Conservation (phyloP, 2,329 filamentous ascomycete species). For the Aureobasidium sp. region DNA sequence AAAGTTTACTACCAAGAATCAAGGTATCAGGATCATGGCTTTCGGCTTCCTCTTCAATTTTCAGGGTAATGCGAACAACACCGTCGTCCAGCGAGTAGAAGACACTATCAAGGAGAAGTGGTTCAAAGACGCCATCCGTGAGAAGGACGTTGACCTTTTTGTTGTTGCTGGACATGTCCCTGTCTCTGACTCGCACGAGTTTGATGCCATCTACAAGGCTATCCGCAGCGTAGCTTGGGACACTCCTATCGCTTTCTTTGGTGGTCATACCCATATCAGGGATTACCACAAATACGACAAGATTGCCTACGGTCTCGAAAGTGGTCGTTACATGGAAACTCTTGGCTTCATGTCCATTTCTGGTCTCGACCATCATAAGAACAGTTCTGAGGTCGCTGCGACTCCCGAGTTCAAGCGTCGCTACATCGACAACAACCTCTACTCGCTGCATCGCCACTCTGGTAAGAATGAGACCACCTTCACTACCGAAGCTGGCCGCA, state of each 20-base stretch:
- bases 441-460: slow-evolving; percentile 75
- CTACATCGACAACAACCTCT: slow-evolving; percentile 93
- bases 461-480: slow-evolving; percentile 66
- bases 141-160: slow-evolving; percentile 75
- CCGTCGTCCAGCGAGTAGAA: slow-evolving; percentile 70
- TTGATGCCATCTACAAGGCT: slow-evolving; percentile 66
- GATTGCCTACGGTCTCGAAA: slow-evolving; percentile 71
- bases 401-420: slow-evolving; percentile 57
- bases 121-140: slow-evolving; percentile 80
- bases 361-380: slow-evolving; percentile 46
- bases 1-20: slow-evolving; percentile 87
- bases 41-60: slow-evolving; percentile 97
- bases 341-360: slow-evolving; percentile 87
- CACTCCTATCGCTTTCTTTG: slow-evolving; percentile 84
- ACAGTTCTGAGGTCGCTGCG: slow-evolving; percentile 22
- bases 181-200: slow-evolving; percentile 67
- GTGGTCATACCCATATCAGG: slow-evolving; percentile 82
- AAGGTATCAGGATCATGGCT: slow-evolving; percentile 72
- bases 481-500: slow-evolving; percentile 64
- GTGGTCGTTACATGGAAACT: slow-evolving; percentile 89
- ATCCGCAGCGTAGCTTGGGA: slow-evolving; percentile 72
- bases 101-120: slow-evolving; percentile 76
- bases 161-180: slow-evolving; percentile 81
- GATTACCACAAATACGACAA: slow-evolving; percentile 76
- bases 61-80: slow-evolving; percentile 83